Conservation (phyloP, 2,329 filamentous ascomycete genomes). For the Zymoseptoria ardabiliae region DNA sequence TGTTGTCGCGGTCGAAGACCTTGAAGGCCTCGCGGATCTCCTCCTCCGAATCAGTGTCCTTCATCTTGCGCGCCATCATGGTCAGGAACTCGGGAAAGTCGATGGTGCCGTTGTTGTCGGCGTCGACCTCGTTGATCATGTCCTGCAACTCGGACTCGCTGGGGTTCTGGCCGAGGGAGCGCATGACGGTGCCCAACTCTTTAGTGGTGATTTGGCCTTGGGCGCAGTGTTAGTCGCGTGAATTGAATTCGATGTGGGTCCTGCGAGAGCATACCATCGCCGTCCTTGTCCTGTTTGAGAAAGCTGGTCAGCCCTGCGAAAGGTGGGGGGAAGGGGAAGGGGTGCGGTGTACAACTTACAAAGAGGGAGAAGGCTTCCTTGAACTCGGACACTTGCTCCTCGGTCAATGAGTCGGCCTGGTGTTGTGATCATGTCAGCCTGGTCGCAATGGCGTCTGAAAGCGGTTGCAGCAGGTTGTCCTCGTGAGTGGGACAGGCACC, state of each 20-base stretch:
- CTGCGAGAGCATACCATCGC: constrained; percentile 43
- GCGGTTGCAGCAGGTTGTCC: background rate
- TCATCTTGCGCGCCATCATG: constrained; percentile 59
- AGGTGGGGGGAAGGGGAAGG: background rate
- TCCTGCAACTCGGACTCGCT: constrained; percentile 57
- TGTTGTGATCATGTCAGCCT: constrained; percentile 10
- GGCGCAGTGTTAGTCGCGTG: constrained; percentile 2
- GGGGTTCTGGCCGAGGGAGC: constrained; percentile 56
- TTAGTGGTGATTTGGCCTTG: constrained; percentile 57
- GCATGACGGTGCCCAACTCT: constrained; percentile 58
- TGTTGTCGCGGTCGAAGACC: constrained; percentile 60
- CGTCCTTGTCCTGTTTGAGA: constrained; percentile 47
- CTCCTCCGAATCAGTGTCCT: constrained; percentile 55
- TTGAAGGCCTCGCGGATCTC: constrained; percentile 60
- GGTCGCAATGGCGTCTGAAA: constrained; percentile 1
- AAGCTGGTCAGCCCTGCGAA: constrained; percentile 15
- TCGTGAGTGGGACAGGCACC: constrained; percentile 2
- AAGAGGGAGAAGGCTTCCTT: constrained; percentile 99
- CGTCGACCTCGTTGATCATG: constrained; percentile 61
- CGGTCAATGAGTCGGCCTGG: constrained; percentile 94
- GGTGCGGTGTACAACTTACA: constrained; percentile 55
- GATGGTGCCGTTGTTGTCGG: constrained; percentile 58
- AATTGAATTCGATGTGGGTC: background rate
- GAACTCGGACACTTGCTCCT: constrained; percentile 99
- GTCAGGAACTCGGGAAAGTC: constrained; percentile 60